phyloP scores from a whole-genome alignment of 2,329 filamentous ascomycete species.

The Teratosphaeria epicoccoides region DNA sequence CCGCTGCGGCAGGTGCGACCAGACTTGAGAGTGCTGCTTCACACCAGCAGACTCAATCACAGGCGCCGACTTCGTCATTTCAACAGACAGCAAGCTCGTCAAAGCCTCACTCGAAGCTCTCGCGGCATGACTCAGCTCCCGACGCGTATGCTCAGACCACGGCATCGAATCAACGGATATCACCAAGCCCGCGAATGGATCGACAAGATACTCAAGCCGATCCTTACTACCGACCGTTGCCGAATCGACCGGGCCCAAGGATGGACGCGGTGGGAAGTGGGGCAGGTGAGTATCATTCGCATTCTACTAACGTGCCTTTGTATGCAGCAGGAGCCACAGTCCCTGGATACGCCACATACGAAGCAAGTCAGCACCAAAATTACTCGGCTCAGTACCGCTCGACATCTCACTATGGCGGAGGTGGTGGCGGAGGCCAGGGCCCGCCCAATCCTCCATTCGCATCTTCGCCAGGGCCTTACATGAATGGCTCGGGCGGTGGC shows the following conservation, averaged over 20 bases:
- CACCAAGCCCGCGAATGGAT: neutral
- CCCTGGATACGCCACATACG: conserved; percentile 32
- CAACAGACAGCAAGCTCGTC: neutral
- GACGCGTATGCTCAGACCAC: neutral
- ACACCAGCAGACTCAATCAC: neutral
- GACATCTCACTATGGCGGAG: conserved; percentile 7
- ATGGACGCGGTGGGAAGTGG: conserved; percentile 12
- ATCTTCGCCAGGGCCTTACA: conserved; percentile 4
- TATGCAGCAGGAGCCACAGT: conserved; percentile 38
- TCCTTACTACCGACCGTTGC: conserved; percentile 5
- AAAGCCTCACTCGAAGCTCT: neutral
- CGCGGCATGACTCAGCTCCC: neutral
- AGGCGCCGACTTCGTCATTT: neutral
- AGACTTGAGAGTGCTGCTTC: neutral
- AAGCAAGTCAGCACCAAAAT: conserved; percentile 26
- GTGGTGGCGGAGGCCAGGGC: conserved; percentile 11
- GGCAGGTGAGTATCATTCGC: conserved; percentile 35
- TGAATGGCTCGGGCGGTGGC: conserved; percentile 5
- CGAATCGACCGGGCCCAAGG: conserved; percentile 1
- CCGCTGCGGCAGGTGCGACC: neutral
- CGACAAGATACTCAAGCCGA: neutral
- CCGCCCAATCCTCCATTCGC: conserved; percentile 12
- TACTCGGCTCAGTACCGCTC: conserved; percentile 11
- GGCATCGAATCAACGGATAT: neutral
- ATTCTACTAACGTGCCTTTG: conserved; percentile 33